Percentiles rank a stretch among this genome's conserved stretches.
Conservation (phyloP, 495 filamentous ascomycete genomes). For the Annulohypoxylon bovei region DNA sequence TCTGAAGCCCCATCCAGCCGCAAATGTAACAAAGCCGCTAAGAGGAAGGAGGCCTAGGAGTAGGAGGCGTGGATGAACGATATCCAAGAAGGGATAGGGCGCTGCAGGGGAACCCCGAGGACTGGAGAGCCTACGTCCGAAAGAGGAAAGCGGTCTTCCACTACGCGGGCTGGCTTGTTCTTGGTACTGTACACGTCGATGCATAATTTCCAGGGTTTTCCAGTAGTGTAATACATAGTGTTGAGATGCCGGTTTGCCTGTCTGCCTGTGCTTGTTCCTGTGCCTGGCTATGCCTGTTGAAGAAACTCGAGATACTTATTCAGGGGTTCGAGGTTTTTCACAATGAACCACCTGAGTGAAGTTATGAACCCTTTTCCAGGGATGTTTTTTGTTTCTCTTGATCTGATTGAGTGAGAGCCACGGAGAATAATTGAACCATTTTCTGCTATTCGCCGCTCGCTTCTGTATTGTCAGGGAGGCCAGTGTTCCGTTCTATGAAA, state of each 20-base stretch:
- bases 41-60: conserved; percentile 8
- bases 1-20: conserved; percentile 30
- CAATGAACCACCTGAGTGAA: background rate
- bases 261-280: background rate
- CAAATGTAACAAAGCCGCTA: conserved; percentile 32
- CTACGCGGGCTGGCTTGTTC: conserved; percentile 1
- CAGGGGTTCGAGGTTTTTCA: conserved; percentile 12
- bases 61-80: conserved; percentile 20
- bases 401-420: conserved; percentile 21
- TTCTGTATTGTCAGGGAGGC: conserved; percentile 18
- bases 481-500: conserved; percentile 15
- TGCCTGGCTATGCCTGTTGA: conserved; percentile 10
- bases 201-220: conserved; percentile 37
- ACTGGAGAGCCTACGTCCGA: conserved; percentile 20
- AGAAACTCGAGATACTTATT: conserved; percentile 22
- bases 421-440: conserved; percentile 39
- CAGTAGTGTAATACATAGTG: background rate
- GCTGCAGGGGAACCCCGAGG: conserved; percentile 39
- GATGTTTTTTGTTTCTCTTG: conserved; percentile 9
- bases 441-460: conserved; percentile 25
- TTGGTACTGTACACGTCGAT: conserved; percentile 36
- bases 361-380: conserved; percentile 25
- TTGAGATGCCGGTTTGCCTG: conserved; percentile 8
- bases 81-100: conserved; percentile 31
- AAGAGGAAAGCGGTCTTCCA: conserved; percentile 39